These are phyloP conservation scores for Lactifluus rugatus DNA, from an alignment of 768 basidiomycete species.

Conservation along the genomic window DNA sequence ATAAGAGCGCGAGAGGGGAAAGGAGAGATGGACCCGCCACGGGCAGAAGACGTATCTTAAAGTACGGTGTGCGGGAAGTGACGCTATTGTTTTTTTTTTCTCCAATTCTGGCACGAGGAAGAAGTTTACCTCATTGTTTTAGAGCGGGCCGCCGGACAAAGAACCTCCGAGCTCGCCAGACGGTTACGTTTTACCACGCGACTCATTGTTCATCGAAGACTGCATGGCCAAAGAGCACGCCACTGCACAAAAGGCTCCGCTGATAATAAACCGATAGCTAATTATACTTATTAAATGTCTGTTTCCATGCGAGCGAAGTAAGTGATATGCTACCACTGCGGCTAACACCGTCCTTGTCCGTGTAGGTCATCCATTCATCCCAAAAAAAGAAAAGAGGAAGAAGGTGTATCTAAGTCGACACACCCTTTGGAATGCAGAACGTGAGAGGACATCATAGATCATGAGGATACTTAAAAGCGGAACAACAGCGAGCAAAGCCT, in stretches of 20 bases:
- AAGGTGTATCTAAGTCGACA: background rate
- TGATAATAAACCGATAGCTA: background rate
- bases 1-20: background rate
- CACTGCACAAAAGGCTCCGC: background rate
- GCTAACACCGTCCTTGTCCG: conserved; percentile 1
- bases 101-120: background rate
- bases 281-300: background rate
- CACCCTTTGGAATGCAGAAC: background rate
- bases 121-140: background rate
- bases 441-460: background rate
- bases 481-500: background rate
- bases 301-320: background rate
- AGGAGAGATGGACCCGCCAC: background rate
- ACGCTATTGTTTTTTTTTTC: background rate
- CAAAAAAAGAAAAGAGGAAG: background rate
- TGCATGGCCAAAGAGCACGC: background rate
- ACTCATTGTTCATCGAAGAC: background rate
- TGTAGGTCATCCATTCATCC: background rate
- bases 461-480: background rate
- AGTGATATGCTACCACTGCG: background rate
- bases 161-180: background rate
- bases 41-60: background rate
- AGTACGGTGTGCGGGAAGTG: background rate
- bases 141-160: background rate
- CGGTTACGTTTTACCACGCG: too few relatives aligned